Conservation (phyloP, 257 asterid species). For the Schizonepeta tenuifolia region DNA sequence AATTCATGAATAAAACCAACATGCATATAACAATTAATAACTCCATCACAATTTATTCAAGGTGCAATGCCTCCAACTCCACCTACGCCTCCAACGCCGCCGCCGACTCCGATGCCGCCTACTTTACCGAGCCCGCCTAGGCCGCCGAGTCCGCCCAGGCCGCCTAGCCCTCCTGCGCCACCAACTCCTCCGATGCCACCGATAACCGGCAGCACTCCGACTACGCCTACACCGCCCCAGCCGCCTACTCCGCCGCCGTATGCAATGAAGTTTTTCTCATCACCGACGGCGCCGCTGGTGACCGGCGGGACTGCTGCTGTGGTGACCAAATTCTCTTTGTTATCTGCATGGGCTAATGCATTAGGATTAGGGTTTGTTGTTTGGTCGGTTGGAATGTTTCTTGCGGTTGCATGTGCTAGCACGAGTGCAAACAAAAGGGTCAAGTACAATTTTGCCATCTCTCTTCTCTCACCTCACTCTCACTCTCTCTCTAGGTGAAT, state of each 20-base stretch:
- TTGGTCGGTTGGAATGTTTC: slow-evolving; percentile 42
- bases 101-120: slow-evolving; percentile 48
- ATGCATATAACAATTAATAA: slow-evolving; percentile 1
- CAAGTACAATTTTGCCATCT: slow-evolving; percentile 45
- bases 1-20: neutral
- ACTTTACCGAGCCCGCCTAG: slow-evolving; percentile 39
- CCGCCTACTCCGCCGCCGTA: slow-evolving; percentile 72
- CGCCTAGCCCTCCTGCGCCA: slow-evolving; percentile 47
- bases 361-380: neutral
- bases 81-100: slow-evolving; percentile 41
- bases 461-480: slow-evolving; percentile 26
- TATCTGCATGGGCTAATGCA: slow-evolving; percentile 30
- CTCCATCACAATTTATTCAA: slow-evolving; percentile 12
- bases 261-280: slow-evolving; percentile 63
- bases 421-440: slow-evolving; percentile 38
- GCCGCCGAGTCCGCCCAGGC: slow-evolving; percentile 44
- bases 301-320: slow-evolving; percentile 37
- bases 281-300: slow-evolving; percentile 32
- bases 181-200: slow-evolving; percentile 51
- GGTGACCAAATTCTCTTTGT: slow-evolving; percentile 29
- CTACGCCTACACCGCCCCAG: slow-evolving; percentile 54
- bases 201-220: slow-evolving; percentile 52
- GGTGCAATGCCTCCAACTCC: slow-evolving; percentile 45
- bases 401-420: slow-evolving; percentile 47
- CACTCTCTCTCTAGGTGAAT: neutral